These are phyloP conservation scores for Metschnikowia vanudenii DNA, from an alignment of 805 yeast genomes.

Conservation along the genomic window DNA sequence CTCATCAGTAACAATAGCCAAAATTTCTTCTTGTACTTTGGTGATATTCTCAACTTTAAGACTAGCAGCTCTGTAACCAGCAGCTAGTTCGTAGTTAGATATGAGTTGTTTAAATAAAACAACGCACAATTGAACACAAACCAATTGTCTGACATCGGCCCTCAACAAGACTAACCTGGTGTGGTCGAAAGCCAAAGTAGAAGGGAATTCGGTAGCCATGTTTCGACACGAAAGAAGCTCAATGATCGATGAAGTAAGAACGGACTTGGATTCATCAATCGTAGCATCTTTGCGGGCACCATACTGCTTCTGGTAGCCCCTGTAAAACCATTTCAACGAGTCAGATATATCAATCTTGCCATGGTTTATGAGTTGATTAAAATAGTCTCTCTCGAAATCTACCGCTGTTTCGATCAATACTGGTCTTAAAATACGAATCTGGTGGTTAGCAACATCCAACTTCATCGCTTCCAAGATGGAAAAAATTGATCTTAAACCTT, in stretches of 20 bases:
- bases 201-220: constrained; percentile 80
- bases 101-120: constrained; percentile 71
- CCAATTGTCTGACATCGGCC: constrained; percentile 83
- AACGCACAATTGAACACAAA: constrained; percentile 72
- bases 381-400: constrained; percentile 85
- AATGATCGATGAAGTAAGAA: constrained; percentile 53
- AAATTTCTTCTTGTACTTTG: constrained; percentile 63
- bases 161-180: constrained; percentile 72
- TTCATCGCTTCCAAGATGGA: constrained; percentile 92
- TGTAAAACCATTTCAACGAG: constrained; percentile 65
- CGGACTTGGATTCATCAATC: constrained; percentile 31
- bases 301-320: constrained; percentile 28
- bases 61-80: constrained; percentile 12
- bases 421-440: constrained; percentile 81
- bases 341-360: constrained; percentile 59
- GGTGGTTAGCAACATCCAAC: constrained; percentile 92
- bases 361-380: constrained; percentile 49
- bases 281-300: constrained; percentile 13
- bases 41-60: constrained; percentile 38
- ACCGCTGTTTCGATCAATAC: constrained; percentile 82
- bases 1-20: constrained; percentile 79
- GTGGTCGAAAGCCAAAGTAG: constrained; percentile 80
- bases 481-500: constrained; percentile 74
- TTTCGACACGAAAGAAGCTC: constrained; percentile 72
- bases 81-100: constrained; percentile 33